Evolutionary conservation across 1,284 basidiomycete species (phyloP).

Genomic region (Fomitopsis betulina): DNA sequence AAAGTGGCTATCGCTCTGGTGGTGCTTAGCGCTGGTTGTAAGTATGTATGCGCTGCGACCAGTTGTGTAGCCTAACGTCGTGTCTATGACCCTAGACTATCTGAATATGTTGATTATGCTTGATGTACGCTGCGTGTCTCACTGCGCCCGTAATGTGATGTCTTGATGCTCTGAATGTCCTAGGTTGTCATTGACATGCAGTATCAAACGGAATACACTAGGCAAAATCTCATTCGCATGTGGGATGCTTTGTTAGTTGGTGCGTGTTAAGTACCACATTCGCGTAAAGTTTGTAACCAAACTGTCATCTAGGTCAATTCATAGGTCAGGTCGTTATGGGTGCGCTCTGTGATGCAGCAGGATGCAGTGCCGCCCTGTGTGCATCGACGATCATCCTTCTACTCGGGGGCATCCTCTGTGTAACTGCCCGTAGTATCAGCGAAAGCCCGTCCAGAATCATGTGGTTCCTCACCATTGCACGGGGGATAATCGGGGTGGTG

Average conservation of each 20-base stretch:
- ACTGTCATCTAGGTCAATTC: neutral
- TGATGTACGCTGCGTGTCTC: neutral
- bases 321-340: neutral
- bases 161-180: neutral
- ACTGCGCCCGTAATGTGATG: neutral
- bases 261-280: neutral
- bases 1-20: neutral
- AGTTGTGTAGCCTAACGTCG: neutral
- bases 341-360: neutral
- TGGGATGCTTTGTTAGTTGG: neutral
- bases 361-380: neutral
- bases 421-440: neutral
- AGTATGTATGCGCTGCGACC: neutral
- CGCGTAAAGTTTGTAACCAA: no score
- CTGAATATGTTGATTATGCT: neutral
- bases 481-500: neutral
- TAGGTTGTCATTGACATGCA: neutral
- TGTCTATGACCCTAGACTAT: neutral
- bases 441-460: neutral
- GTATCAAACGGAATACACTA: neutral
- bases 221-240: neutral
- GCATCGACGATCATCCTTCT: neutral
- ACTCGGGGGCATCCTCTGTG: neutral
- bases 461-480: neutral
- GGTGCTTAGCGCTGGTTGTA: neutral